These are phyloP conservation scores for Lumnitzera littorea DNA, from an alignment of 345 rosid species.

Conservation along the genomic window DNA sequence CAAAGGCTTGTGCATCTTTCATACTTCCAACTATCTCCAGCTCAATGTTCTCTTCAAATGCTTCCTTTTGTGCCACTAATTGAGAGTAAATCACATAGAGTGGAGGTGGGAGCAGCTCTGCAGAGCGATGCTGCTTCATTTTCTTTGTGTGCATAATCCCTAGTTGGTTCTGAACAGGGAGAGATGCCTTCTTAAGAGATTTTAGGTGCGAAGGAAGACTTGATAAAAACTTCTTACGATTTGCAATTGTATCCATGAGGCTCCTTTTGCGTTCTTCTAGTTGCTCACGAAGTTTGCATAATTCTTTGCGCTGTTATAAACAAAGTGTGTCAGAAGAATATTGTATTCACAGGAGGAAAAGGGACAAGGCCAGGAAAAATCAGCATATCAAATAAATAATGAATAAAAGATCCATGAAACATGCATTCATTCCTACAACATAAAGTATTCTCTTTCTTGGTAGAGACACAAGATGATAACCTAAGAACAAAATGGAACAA, in stretches of 20 bases:
- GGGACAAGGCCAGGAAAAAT: too few species aligned
- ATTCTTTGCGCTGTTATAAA: constrained; percentile 56
- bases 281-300: constrained; percentile 61
- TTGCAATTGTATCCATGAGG: constrained; percentile 63
- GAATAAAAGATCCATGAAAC: too few species aligned
- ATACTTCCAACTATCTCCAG: constrained; percentile 69
- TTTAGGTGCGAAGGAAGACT: constrained; percentile 84
- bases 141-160: constrained; percentile 64
- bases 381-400: too few species aligned
- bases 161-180: constrained; percentile 84
- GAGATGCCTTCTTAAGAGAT: constrained; percentile 82
- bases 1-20: constrained; percentile 70
- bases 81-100: constrained; percentile 78
- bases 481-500: too few species aligned
- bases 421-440: too few species aligned
- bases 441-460: too few species aligned
- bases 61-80: constrained; percentile 77
- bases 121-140: constrained; percentile 66
- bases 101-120: constrained; percentile 92
- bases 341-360: too few species aligned
- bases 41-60: constrained; percentile 70
- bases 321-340: not conserved
- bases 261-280: constrained; percentile 63
- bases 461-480: too few species aligned
- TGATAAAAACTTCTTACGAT: constrained; percentile 72